Conservation (phyloP, 148 eudicot genomes). For the Oxyria digyna region DNA sequence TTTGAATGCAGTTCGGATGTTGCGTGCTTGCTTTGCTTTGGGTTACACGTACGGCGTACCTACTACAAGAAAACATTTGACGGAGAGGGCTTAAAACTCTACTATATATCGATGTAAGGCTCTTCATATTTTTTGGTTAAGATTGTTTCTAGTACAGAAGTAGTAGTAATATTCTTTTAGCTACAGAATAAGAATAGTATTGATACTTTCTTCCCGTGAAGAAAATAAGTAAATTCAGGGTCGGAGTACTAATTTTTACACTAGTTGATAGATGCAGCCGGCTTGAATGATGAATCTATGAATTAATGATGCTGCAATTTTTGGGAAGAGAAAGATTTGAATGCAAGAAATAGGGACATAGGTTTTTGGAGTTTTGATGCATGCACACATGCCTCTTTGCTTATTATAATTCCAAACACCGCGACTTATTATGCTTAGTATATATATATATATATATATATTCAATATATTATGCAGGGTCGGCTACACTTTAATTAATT, state of each 20-base stretch:
- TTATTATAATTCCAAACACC: neutral
- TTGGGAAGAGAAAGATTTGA: constrained; percentile 2
- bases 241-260: too few species aligned
- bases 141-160: neutral
- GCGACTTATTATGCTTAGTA: neutral
- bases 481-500: neutral
- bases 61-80: neutral
- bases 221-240: neutral
- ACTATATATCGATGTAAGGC: neutral
- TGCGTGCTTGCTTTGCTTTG: neutral
- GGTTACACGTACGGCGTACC: neutral
- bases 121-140: neutral
- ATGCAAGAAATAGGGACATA: constrained; percentile 6
- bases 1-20: constrained; percentile 1
- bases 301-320: constrained; percentile 5
- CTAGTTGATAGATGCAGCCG: neutral
- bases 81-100: neutral
- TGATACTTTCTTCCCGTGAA: neutral
- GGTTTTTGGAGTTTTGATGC: neutral
- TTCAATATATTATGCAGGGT: neutral
- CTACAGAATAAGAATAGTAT: neutral
- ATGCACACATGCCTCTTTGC: constrained; percentile 1
- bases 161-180: neutral
- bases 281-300: neutral
- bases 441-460: neutral